A percentile compares a stretch with the other conserved stretches of the same genome.
phyloP scores from a whole-genome alignment of 2,329 filamentous ascomycete genomes.

The Epichloe uncinata region DNA sequence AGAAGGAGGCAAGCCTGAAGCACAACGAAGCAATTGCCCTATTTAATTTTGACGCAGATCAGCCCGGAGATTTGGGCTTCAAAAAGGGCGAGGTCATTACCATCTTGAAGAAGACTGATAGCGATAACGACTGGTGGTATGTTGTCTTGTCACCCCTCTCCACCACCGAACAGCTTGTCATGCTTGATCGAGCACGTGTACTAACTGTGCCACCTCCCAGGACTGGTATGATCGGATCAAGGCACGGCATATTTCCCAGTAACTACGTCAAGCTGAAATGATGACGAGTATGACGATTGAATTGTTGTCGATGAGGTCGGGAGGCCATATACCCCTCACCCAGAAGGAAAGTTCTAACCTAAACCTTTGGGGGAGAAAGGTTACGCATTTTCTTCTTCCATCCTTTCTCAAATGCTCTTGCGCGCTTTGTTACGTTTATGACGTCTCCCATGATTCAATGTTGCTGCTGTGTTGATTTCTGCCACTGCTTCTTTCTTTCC shows the following conservation, averaged over 20 bases:
- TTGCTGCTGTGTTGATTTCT: background rate
- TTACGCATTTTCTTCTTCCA: no score
- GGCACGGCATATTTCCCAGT: constrained; percentile 87
- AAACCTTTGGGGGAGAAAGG: no score
- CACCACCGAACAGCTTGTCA: background rate
- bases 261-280: constrained; percentile 58
- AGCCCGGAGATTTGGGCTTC: constrained; percentile 84
- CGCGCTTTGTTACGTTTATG: no score
- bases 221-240: constrained; percentile 78
- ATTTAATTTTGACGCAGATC: constrained; percentile 89
- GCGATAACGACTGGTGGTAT: constrained; percentile 88
- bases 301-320: background rate
- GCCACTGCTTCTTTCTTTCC: background rate
- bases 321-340: background rate
- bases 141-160: constrained; percentile 18
- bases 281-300: constrained; percentile 18
- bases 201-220: constrained; percentile 22
- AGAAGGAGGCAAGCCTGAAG: constrained; percentile 40
- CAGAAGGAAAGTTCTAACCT: background rate
- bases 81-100: constrained; percentile 97
- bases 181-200: background rate
- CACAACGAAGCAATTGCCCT: constrained; percentile 80
- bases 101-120: constrained; percentile 87
- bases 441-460: background rate
- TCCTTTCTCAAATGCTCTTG: no score